phyloP scores from a whole-genome alignment of 2,329 filamentous ascomycete species.

The Graphiopsis chlorocephala region DNA sequence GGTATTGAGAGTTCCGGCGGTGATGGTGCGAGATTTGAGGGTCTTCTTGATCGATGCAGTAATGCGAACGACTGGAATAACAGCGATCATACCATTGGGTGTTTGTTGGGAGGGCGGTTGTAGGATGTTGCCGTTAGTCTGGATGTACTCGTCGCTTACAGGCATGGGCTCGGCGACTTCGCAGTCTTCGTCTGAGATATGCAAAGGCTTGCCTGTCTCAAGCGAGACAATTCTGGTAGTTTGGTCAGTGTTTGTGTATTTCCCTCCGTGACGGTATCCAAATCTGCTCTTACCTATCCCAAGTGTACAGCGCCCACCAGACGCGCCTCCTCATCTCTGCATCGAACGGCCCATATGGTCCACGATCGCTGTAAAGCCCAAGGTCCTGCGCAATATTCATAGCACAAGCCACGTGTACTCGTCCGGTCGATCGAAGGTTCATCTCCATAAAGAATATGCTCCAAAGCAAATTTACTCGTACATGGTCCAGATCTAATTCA shows the following conservation, averaged over 20 bases:
- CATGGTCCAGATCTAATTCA: conserved; percentile 71
- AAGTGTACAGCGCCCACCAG: conserved; percentile 92
- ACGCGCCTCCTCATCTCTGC: conserved; percentile 81
- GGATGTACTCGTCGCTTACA: conserved; percentile 76
- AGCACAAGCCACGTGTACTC: conserved; percentile 79
- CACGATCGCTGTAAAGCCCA: conserved; percentile 73
- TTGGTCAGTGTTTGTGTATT: conserved; percentile 27
- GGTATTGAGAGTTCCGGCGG: conserved; percentile 64
- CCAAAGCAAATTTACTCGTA: conserved; percentile 67
- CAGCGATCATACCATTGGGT: conserved; percentile 70
- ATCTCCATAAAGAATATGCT: conserved; percentile 80
- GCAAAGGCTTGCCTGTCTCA: conserved; percentile 73
- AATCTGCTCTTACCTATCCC: conserved; percentile 64
- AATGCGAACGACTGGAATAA: conserved; percentile 77
- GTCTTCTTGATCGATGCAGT: conserved; percentile 71
- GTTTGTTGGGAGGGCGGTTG: conserved; percentile 44
- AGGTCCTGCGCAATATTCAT: conserved; percentile 80
- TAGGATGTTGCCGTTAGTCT: conserved; percentile 47
- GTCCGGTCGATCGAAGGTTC: conserved; percentile 81
- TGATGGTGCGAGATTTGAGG: conserved; percentile 65
- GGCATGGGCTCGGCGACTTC: conserved; percentile 76
- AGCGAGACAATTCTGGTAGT: conserved; percentile 63
- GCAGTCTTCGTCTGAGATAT: conserved; percentile 86
- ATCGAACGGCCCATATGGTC: conserved; percentile 71
- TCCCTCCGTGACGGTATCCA: background rate